A percentile compares a stretch with the other conserved stretches of the same genome.
phyloP scores from a whole-genome alignment of 306 rosid species.

The Glycine latifolia region DNA sequence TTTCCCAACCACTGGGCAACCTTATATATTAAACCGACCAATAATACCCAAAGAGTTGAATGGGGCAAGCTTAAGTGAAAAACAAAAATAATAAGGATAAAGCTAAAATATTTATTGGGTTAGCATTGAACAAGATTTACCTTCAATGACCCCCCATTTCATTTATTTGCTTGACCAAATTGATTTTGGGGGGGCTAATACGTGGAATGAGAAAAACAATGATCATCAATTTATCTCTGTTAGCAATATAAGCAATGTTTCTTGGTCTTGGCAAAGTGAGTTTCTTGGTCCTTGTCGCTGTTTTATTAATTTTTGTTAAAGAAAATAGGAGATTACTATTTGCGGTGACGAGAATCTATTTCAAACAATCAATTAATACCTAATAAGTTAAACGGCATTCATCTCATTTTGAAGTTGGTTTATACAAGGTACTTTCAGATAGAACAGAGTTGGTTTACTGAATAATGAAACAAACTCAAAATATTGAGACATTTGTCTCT shows the following conservation, averaged over 20 bases:
- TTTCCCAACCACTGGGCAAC: too few species aligned
- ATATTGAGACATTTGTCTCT: conserved; percentile 31
- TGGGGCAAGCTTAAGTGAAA: not conserved
- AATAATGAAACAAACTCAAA: not conserved
- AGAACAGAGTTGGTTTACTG: conserved; percentile 17
- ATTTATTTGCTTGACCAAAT: not conserved
- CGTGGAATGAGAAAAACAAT: too few species aligned
- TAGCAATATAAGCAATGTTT: not conserved
- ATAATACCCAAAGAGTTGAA: conserved; percentile 10
- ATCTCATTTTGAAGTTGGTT: not conserved
- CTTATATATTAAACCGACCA: not conserved
- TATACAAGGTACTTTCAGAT: not conserved
- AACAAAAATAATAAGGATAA: not conserved
- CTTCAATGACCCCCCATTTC: not conserved
- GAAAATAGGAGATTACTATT: not conserved
- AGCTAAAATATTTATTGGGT: not conserved
- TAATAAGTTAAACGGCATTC: not conserved
- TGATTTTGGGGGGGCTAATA: too few species aligned
- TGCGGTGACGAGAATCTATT: not conserved
- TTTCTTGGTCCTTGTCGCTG: not conserved
- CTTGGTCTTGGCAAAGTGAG: conserved; percentile 14
- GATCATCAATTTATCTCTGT: too few species aligned
- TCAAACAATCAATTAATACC: not conserved
- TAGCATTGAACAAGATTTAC: conserved; percentile 16
- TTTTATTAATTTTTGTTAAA: not conserved